phyloP scores from a whole-genome alignment of 805 yeast genomes.

The Suhomyces xylopsoci region DNA sequence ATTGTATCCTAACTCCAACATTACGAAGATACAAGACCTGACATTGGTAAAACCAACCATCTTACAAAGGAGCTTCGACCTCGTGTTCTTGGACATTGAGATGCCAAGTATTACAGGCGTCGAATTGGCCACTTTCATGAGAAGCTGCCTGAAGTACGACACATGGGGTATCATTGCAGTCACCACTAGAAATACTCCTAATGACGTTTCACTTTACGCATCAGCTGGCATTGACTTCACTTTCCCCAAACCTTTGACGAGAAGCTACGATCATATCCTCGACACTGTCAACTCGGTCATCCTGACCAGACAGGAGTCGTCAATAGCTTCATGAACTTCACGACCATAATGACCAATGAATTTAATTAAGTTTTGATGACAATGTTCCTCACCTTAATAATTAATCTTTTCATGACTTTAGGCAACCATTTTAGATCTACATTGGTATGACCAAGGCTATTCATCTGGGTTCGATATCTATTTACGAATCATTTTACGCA shows the following conservation, averaged over 20 bases:
- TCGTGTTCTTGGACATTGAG: constrained; percentile 43
- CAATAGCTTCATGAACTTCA: neutral
- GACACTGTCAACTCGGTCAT: constrained; percentile 17
- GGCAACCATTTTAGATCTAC: neutral
- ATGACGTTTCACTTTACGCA: constrained; percentile 29
- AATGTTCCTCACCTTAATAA: neutral
- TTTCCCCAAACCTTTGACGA: constrained; percentile 37
- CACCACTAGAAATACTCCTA: constrained; percentile 29
- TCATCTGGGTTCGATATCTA: neutral
- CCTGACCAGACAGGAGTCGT: neutral
- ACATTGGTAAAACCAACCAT: constrained; percentile 23
- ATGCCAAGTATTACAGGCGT: constrained; percentile 43
- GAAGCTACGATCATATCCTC: constrained; percentile 16
- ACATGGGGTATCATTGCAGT: constrained; percentile 38
- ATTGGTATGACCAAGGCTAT: neutral
- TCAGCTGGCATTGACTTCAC: constrained; percentile 40
- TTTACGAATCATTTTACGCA: neutral
- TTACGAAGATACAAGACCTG: constrained; percentile 29
- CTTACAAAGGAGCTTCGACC: constrained; percentile 19
- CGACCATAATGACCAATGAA: neutral
- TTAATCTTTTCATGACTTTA: neutral
- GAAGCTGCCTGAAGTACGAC: constrained; percentile 10
- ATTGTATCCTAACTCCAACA: constrained; percentile 31
- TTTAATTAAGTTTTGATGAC: neutral
- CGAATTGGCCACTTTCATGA: constrained; percentile 26